Base-by-base conservation (phyloP, 2,329 filamentous ascomycete genomes). In the Apiospora marii region DNA sequence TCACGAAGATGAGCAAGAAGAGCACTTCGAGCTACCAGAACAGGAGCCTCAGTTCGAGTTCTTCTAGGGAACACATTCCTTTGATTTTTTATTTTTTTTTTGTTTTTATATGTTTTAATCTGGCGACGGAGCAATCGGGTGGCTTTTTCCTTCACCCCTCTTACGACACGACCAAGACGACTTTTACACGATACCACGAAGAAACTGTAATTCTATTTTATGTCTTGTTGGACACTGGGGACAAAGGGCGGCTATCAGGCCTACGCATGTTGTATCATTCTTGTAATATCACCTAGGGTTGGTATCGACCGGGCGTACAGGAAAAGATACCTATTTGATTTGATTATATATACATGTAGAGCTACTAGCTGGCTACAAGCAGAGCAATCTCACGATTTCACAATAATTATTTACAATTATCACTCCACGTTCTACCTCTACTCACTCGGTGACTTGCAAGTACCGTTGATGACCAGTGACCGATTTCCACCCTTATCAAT, bases 11-110 rank as follows among this genome's bases (percentile, higher is more conserved):
- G 76, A 76, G 27, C 77, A 80, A 67, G 76, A 80, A 41, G 72
- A 74, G 5, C 79, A 81, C 67, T 81, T 80, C 24, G 79, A 81
- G 51, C 75, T 77, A 43, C 49, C 53, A 64, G 44, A 69, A 22
- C n/a, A 44, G 24, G 44, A 69, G 19, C 44, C 44, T 37, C 44
- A n/a, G 2, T 49, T 69, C 24, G 44, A 46, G 12, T 69, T 49
- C 44, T 48, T 69, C 16, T 69, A 49, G 48, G n/a, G 67, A 27
- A 37, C 19, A 13, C 19, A 13, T 24, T 6, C 64, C 37, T 71
- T n/a, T n/a, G n/a, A n/a, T n/a, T n/a, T 70, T 19, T 43, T 13
- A 6, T 19, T 43, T 3, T 19, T 3, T 19, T 41, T n/a, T 64
- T 41, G 1, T 16, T 41, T 43, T 70, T 24, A 19, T 61, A 12